A percentile compares a stretch with the other conserved stretches of the same genome.
Evolutionary conservation across 352 stramenopile species (phyloP).

Genomic region (Phytopythium ostracodes): DNA sequence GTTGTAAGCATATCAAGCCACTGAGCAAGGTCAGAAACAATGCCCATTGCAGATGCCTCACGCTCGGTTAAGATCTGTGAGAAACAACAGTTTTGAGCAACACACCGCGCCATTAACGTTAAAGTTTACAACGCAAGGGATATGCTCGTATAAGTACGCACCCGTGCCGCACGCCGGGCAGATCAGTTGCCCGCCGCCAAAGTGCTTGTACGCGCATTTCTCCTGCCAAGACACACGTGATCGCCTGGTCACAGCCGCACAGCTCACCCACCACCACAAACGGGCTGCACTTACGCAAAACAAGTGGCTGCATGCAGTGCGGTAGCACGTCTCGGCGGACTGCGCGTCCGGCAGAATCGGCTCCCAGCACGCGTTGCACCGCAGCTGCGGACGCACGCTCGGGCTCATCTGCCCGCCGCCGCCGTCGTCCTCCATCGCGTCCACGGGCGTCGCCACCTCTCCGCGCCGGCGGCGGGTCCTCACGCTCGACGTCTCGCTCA

Average conservation of each 20-base stretch:
- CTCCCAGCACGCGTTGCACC: slow-evolving; percentile 79
- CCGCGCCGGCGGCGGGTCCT: slow-evolving; percentile 33
- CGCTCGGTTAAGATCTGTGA: slow-evolving; percentile 49
- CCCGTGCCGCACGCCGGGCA: slow-evolving; percentile 45
- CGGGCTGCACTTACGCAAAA: slow-evolving; percentile 41
- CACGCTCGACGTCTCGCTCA: slow-evolving; percentile 73
- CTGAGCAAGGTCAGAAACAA: background rate
- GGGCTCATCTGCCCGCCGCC: slow-evolving; percentile 11
- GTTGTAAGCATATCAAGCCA: background rate
- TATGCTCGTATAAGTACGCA: background rate
- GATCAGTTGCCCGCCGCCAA: slow-evolving; percentile 53
- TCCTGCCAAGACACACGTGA: slow-evolving; percentile 27
- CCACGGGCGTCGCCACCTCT: slow-evolving; percentile 22
- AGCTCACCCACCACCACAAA: background rate
- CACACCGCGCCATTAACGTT: background rate
- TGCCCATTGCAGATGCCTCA: no score
- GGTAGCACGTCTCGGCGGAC: slow-evolving; percentile 75
- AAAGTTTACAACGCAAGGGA: no score
- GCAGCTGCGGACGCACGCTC: slow-evolving; percentile 53
- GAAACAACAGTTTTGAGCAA: background rate
- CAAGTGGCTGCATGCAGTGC: slow-evolving; percentile 68
- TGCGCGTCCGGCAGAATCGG: slow-evolving; percentile 53
- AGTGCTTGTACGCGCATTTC: slow-evolving; percentile 86
- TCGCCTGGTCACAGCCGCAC: background rate
- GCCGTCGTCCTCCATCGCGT: slow-evolving; percentile 46